A percentile compares a stretch with the other conserved stretches of the same genome.
Conservation (phyloP, 192 early-diverging fungal species). For the Coemansia sp. region DNA sequence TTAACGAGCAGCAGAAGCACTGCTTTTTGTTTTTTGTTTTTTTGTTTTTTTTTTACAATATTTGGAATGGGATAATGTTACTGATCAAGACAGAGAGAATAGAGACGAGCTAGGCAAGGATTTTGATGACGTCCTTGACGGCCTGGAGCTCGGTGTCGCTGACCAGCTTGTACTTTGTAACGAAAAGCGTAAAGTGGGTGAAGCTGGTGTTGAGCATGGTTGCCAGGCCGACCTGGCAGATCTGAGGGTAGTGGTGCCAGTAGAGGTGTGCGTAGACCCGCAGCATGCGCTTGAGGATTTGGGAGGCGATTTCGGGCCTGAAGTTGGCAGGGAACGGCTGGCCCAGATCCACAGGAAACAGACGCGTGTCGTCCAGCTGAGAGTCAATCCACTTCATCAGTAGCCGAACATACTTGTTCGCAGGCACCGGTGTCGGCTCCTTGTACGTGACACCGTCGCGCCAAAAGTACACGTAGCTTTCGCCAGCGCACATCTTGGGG, state of each 20-base stretch:
- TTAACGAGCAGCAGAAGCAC: too few relatives aligned
- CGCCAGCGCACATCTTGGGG: slow-evolving; percentile 89
- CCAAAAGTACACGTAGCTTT: slow-evolving; percentile 87
- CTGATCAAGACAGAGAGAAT: not conserved
- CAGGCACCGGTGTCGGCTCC: slow-evolving; percentile 84
- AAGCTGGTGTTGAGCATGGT: slow-evolving; percentile 92
- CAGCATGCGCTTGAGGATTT: slow-evolving; percentile 84
- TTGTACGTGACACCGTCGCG: slow-evolving; percentile 78
- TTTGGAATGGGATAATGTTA: too few relatives aligned
- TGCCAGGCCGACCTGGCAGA: slow-evolving; percentile 77
- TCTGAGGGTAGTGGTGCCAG: slow-evolving; percentile 75
- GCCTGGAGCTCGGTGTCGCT: slow-evolving; percentile 53
- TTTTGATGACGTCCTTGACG: slow-evolving; percentile 56
- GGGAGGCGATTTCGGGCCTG: slow-evolving; percentile 59
- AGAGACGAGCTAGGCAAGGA: slow-evolving; percentile 22
- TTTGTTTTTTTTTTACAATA: too few relatives aligned
- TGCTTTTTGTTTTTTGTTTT: too few relatives aligned
- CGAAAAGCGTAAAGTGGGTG: slow-evolving; percentile 93
- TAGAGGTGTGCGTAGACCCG: slow-evolving; percentile 95
- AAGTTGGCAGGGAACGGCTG: slow-evolving; percentile 75
- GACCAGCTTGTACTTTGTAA: slow-evolving; percentile 82
- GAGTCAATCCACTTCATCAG: slow-evolving; percentile 82
- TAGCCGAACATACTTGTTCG: slow-evolving; percentile 86
- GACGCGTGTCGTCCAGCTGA: slow-evolving; percentile 80
- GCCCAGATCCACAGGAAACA: slow-evolving; percentile 84